These are phyloP conservation scores for Cucurbita maxima DNA, from an alignment of 306 rosid genomes.

Conservation along the genomic window DNA sequence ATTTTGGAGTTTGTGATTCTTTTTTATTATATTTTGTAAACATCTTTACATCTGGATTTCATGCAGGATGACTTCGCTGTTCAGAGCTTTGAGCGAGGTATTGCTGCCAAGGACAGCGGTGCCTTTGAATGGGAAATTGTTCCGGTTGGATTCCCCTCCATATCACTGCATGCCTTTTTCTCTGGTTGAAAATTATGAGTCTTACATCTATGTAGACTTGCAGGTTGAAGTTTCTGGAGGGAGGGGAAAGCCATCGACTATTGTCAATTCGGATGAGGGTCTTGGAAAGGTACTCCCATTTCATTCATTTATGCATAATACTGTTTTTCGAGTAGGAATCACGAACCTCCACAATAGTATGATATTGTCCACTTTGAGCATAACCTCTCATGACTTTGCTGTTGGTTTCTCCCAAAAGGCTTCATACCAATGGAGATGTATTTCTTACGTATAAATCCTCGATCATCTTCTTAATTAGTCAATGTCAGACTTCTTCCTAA, in stretches of 20 bases:
- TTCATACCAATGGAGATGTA: too few relatives aligned
- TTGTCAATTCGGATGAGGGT: slow-evolving; percentile 80
- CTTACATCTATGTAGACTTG: neutral
- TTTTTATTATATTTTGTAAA: neutral
- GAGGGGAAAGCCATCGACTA: slow-evolving; percentile 77
- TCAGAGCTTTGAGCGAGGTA: slow-evolving; percentile 90
- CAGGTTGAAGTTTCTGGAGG: slow-evolving; percentile 87
- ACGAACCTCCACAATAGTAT: too few relatives aligned
- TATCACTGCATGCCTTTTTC: neutral
- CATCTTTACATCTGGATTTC: slow-evolving; percentile 13
- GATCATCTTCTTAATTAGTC: too few relatives aligned
- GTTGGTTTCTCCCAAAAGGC: too few relatives aligned
- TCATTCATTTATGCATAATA: neutral
- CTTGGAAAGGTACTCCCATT: slow-evolving; percentile 62
- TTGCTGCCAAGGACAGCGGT: slow-evolving; percentile 67
- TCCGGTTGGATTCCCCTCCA: slow-evolving; percentile 32
- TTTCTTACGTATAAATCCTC: too few relatives aligned
- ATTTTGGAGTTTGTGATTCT: neutral
- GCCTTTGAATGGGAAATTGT: slow-evolving; percentile 85
- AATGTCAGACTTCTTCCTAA: too few relatives aligned
- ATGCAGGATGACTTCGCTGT: slow-evolving; percentile 64
- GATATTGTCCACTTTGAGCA: too few relatives aligned
- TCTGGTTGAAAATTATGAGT: neutral
- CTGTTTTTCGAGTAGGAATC: too few relatives aligned
- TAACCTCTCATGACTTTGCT: too few relatives aligned